A percentile compares a stretch with the other conserved stretches of the same genome.
Conservation (phyloP, 768 basidiomycete genomes). For the Phlebiopsis flavidoalba region DNA sequence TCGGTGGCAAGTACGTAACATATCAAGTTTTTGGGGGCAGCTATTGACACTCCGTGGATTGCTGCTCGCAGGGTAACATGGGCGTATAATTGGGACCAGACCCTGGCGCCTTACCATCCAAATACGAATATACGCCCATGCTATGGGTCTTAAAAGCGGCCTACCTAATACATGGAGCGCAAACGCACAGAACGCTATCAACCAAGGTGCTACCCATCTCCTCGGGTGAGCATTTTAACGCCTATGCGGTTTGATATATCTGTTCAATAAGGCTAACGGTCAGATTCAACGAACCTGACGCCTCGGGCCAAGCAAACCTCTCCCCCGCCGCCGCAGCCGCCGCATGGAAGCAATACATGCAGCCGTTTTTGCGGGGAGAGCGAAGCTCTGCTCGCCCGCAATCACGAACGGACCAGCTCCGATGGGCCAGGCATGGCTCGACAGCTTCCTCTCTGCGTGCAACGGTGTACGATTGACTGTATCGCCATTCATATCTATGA, state of each 20-base stretch:
- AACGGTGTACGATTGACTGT: constrained; percentile 23
- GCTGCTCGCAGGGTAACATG: constrained; percentile 11
- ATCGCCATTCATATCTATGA: constrained; percentile 27
- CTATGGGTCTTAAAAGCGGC: constrained; percentile 17
- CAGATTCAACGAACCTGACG: constrained; percentile 28
- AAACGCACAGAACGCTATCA: constrained; percentile 24
- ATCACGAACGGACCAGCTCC: constrained; percentile 28
- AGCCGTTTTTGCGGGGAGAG: constrained; percentile 27
- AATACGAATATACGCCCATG: constrained; percentile 23
- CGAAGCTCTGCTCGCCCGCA: constrained; percentile 26
- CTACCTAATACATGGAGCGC: constrained; percentile 20
- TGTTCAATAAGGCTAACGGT: not conserved
- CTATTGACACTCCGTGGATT: too few species aligned
- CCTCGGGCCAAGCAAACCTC: constrained; percentile 23
- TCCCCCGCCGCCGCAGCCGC: constrained; percentile 21
- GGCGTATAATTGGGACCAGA: constrained; percentile 25
- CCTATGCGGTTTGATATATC: too few species aligned
- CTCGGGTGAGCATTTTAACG: constrained; percentile 15
- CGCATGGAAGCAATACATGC: constrained; percentile 25
- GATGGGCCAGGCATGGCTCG: constrained; percentile 27
- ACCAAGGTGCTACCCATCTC: constrained; percentile 21
- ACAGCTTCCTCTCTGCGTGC: constrained; percentile 25
- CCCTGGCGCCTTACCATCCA: constrained; percentile 13
- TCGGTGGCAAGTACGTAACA: constrained; percentile 15
- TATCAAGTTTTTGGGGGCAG: too few species aligned